Evolutionary conservation across 2,329 filamentous ascomycete species (phyloP), one percentile per base, ranked within the genome.

Genomic region (Trichoderma citrinoviride): DNA sequence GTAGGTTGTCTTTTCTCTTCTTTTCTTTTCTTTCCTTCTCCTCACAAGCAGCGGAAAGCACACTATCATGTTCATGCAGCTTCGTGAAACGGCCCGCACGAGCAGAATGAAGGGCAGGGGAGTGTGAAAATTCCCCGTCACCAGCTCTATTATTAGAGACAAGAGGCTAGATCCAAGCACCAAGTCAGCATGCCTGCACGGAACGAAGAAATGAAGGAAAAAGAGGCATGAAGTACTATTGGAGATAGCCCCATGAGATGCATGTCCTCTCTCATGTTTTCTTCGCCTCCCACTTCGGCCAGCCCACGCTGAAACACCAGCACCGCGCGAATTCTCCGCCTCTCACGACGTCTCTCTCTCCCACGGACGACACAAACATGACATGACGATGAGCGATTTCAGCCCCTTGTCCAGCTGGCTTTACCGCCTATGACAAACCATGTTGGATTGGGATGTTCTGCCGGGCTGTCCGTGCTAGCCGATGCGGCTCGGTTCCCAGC

Each of bases 401-500:
- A 62, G 40, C 5, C 61, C 61, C 61, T 57, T 57, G 61, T 52
- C 46, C 33, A 57, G 54, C 54, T 64, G 53, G 17, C 19, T 57
- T 64, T 58, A 43, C 54, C 21, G 53, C 54, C 54, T 46, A 44
- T 46, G 25, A 27, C 5, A 44, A 52, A 41, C 47, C 49, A 57
- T 46, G 37, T 53, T 64, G 52, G 37, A 43, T 64, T 44, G 29
- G 10, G 10, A 37, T 37, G 33, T 37, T 37, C 61, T 64, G 61
- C 53, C 61, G 53, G 61, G n/a, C 46, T 57, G 53, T 64, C 61
- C 61, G 61, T 64, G 60, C 60, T 55, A 55, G 52, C 56, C 55
- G 55, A 65, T 60, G 55, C 63, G 63, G 63, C 63, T 65, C 63
- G 54, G 46, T 64, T 64, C 61, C 61, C 61, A 64, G 61, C 44